phyloP scores from a whole-genome alignment of 2,329 filamentous ascomycete genomes.

The Escovopsis sp. region DNA sequence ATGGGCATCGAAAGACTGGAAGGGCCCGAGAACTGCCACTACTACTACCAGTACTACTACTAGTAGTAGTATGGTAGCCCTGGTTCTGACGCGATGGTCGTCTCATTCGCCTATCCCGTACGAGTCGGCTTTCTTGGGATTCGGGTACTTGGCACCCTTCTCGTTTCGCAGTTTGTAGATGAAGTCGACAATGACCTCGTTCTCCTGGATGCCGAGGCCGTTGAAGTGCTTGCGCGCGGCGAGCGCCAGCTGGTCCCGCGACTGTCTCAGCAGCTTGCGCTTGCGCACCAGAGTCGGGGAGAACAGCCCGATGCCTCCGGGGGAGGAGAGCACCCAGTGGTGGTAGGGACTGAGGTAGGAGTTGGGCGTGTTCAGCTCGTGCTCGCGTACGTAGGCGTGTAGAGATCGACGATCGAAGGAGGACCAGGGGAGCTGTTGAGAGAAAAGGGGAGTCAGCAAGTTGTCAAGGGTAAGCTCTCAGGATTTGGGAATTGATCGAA shows the following conservation, averaged over 20 bases:
- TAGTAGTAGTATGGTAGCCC: too few relatives aligned
- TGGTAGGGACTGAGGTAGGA: slow-evolving; percentile 52
- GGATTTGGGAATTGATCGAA: background rate
- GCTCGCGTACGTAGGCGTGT: slow-evolving; percentile 59
- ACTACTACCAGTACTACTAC: too few relatives aligned
- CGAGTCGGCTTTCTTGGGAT: slow-evolving; percentile 10
- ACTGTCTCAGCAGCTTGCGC: slow-evolving; percentile 48
- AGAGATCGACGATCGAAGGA: slow-evolving; percentile 52
- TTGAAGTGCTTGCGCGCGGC: slow-evolving; percentile 75
- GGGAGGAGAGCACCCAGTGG: slow-evolving; percentile 43
- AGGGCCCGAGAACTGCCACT: too few relatives aligned
- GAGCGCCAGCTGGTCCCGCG: slow-evolving; percentile 56
- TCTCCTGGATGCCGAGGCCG: slow-evolving; percentile 61
- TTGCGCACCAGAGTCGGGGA: slow-evolving; percentile 62
- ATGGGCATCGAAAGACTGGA: too few relatives aligned
- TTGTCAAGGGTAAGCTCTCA: background rate
- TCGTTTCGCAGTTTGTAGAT: slow-evolving; percentile 47
- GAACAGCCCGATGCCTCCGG: slow-evolving; percentile 50
- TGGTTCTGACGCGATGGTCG: too few relatives aligned
- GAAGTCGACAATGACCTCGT: slow-evolving; percentile 67
- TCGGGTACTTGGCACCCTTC: slow-evolving; percentile 12
- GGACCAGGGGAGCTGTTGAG: slow-evolving; percentile 44
- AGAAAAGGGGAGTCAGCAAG: too few relatives aligned
- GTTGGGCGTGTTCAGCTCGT: slow-evolving; percentile 54
- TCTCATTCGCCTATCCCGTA: too few relatives aligned